phyloP scores from a whole-genome alignment of 441 rosid genomes.

The Pelargonium myrrhifolium region DNA sequence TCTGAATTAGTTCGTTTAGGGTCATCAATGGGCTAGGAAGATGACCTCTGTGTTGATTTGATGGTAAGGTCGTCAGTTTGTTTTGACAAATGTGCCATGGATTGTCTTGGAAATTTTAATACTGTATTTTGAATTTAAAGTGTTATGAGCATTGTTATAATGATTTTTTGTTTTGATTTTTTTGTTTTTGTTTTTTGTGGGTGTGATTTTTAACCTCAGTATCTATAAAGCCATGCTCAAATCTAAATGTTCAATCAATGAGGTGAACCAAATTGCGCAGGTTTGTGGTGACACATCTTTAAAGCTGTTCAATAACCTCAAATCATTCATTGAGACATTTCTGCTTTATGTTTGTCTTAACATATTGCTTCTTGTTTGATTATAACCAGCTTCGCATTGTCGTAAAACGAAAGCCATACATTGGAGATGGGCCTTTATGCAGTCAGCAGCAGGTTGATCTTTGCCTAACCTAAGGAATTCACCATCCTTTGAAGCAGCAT shows the following conservation, averaged over 20 bases:
- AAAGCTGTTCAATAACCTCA: constrained; percentile 15
- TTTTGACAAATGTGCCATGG: background rate
- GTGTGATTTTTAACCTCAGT: constrained; percentile 36
- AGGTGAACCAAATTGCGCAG: constrained; percentile 95
- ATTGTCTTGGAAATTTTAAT: background rate
- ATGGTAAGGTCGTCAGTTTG: background rate
- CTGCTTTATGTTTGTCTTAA: constrained; percentile 20
- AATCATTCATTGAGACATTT: constrained; percentile 10
- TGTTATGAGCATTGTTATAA: background rate
- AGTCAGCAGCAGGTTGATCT: constrained; percentile 77
- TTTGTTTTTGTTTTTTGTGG: constrained; percentile 9
- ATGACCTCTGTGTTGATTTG: background rate
- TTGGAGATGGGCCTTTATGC: constrained; percentile 75
- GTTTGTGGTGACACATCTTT: constrained; percentile 38
- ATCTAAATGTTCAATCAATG: constrained; percentile 72
- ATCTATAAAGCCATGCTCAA: constrained; percentile 78
- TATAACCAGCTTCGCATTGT: constrained; percentile 76
- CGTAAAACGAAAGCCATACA: constrained; percentile 69
- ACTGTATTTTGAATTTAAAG: background rate
- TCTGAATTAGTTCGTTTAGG: too few species aligned
- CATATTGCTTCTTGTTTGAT: constrained; percentile 21
- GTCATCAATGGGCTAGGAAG: background rate
- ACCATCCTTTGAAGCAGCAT: background rate
- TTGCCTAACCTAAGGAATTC: constrained; percentile 18
- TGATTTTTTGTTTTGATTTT: background rate